Conservation (phyloP, 1,139 yeast species). For the Blastobotrys malaysiensis region DNA sequence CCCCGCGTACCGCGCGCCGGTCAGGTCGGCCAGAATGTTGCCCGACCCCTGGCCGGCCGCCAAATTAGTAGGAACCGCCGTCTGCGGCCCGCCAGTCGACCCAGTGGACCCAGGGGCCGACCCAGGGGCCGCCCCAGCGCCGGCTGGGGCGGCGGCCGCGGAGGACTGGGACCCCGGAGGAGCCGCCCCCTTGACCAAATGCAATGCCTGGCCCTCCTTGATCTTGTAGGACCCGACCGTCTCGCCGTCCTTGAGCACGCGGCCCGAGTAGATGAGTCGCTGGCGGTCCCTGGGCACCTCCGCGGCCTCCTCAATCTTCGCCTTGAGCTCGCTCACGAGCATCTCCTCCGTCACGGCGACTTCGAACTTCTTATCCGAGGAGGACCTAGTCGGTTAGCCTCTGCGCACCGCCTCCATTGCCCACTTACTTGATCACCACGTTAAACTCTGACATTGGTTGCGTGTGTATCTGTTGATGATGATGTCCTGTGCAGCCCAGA, state of each 20-base stretch:
- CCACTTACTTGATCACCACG: background rate
- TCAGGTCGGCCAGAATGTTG: constrained; percentile 84
- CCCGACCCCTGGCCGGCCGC: constrained; percentile 87
- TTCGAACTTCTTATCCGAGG: constrained; percentile 78
- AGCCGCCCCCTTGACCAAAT: constrained; percentile 64
- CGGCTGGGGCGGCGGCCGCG: background rate
- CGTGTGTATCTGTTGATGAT: background rate
- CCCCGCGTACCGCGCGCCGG: constrained; percentile 96
- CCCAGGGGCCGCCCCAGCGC: constrained; percentile 23
- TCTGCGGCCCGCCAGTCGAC: constrained; percentile 17
- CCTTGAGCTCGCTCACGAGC: constrained; percentile 67
- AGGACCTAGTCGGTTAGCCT: constrained; percentile 31
- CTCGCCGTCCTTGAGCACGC: constrained; percentile 81
- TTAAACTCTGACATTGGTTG: background rate
- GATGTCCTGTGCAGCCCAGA: background rate
- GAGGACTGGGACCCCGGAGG: constrained; percentile 28
- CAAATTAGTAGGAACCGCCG: constrained; percentile 59
- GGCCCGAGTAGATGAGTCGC: constrained; percentile 87
- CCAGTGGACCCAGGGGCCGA: too few species aligned
- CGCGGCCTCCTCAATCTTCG: constrained; percentile 51
- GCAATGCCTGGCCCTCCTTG: constrained; percentile 81
- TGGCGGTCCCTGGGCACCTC: constrained; percentile 71
- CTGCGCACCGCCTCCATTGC: background rate
- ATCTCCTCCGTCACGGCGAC: constrained; percentile 48
- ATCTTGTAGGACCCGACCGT: constrained; percentile 71